Base-by-base conservation (phyloP, 2,329 filamentous ascomycete species). In the Fusarium hainanense region DNA sequence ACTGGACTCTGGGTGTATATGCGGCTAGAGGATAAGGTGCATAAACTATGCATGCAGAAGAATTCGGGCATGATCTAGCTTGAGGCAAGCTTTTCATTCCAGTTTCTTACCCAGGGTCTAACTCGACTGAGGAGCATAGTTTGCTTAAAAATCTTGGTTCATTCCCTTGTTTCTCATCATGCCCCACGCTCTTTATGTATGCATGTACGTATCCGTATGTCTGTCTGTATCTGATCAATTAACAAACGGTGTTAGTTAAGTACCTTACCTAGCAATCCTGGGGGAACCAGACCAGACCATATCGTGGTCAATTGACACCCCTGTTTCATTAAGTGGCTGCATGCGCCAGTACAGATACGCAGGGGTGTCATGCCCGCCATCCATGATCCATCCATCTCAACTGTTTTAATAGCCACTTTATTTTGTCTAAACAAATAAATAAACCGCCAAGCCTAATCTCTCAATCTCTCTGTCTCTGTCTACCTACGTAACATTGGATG, bases 281-380 rank as follows among this genome's bases (percentile, higher is more conserved):
- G 67, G 62, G 18, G 34, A 28, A 28, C 28, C 28, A 28, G 28
- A 37, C 34, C 34, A 37, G 34, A 52, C 69, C 67, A 67, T 66
- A 63, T 63, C 46, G 59, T 70, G 72, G 67, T 74, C 70, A 67
- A 66, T 66, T 58, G 63, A 61, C 60, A 71, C 73, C 73, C 73
- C 73, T 75, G 73, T 68, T 65, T 71, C 66, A 75, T 75, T 74
- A 75, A 75, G 74, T 75, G 74, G 73, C 73, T 75, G 74, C 74
- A 75, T 75, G 62, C 70, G 69, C 71, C 73, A 64, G 63, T 60
- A 52, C 49, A 52, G 49, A 52, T 52, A 49, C 70, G 59, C 74
- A 75, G 72, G 74, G 74, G 72, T 75, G 65, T 69, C 68, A 74
- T 75, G 73, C 74, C 72, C 65, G 72, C 73, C 72, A 75, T 74